Evolutionary conservation across 495 filamentous ascomycete species (phyloP), one percentile per base, ranked within the genome.

Genomic region (Endocarpon pusillum): DNA sequence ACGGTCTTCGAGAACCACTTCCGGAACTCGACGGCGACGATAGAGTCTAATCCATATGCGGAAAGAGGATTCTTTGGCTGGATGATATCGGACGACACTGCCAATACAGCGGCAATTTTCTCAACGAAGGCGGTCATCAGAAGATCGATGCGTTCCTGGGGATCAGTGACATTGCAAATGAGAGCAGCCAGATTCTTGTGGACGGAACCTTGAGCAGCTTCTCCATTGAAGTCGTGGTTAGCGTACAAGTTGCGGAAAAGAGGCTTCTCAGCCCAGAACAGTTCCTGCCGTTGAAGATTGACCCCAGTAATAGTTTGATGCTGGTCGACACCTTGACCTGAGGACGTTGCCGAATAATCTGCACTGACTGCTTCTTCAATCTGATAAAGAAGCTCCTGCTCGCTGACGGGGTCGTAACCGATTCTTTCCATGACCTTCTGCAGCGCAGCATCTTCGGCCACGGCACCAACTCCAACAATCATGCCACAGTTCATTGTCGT

Each of bases 371-470:
- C 49, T 34, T 52, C 49, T 16, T 49, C 46, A 26, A 49, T 42
- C 30, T 51, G 49, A 23, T 43, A 48, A 20, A 53, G 36, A 4
- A 51, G 42, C 37, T 53, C 48, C n/a, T n/a, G n/a, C n/a, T n/a
- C n/a, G n/a, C n/a, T n/a, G n/a, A n/a, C n/a, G n/a, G n/a, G n/a
- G n/a, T n/a, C n/a, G n/a, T n/a, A n/a, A n/a, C n/a, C n/a, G n/a
- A n/a, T n/a, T n/a, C n/a, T n/a, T n/a, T n/a, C n/a, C n/a, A n/a
- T n/a, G n/a, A n/a, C n/a, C n/a, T n/a, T n/a, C n/a, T n/a, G n/a
- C n/a, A n/a, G n/a, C n/a, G n/a, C n/a, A n/a, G n/a, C n/a, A n/a
- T n/a, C n/a, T n/a, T 25, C 23, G 23, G 23, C 23, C 8, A 12
- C 12, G 23, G 12, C 12, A 12, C 28, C 28, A 31, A 31, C 19